Percentiles rank a stretch among this genome's conserved stretches.
Conservation (phyloP, 1,284 basidiomycete genomes). For the Microbotryomycetes sp. region DNA sequence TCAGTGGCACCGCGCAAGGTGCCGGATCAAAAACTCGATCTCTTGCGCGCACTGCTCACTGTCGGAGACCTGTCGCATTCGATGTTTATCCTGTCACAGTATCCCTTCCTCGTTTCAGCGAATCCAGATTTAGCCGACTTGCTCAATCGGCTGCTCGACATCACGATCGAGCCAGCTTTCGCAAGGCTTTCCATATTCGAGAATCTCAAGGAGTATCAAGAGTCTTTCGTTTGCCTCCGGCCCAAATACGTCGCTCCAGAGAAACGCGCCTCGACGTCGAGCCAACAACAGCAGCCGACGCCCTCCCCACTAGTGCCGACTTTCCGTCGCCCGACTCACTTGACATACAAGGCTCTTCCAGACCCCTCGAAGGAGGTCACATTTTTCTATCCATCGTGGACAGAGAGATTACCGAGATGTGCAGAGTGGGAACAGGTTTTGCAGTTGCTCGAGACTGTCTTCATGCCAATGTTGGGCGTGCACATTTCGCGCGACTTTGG, state of each 20-base stretch:
- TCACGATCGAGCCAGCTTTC: constrained; percentile 38
- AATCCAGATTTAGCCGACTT: constrained; percentile 78
- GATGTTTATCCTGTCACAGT: constrained; percentile 69
- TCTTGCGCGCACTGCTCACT: constrained; percentile 73
- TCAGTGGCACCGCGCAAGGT: constrained; percentile 28
- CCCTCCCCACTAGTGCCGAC: background rate
- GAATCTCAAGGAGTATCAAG: background rate
- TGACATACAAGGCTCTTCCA: constrained; percentile 5
- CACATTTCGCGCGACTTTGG: constrained; percentile 16
- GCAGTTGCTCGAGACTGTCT: constrained; percentile 32
- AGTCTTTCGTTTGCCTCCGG: background rate
- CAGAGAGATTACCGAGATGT: constrained; percentile 61
- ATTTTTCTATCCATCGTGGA: constrained; percentile 86
- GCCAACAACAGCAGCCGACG: constrained; percentile 2
- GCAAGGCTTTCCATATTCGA: constrained; percentile 20
- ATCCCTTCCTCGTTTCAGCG: constrained; percentile 77
- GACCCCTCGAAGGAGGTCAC: constrained; percentile 57
- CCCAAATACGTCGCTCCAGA: constrained; percentile 8
- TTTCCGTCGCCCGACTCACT: background rate
- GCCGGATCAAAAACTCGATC: constrained; percentile 73
- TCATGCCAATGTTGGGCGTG: constrained; percentile 46
- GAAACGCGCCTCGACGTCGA: constrained; percentile 3
- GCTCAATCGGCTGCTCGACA: constrained; percentile 39
- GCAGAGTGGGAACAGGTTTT: constrained; percentile 58
- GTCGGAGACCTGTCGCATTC: constrained; percentile 76